Conservation (phyloP, 768 basidiomycete species). For the Tricholoma hemisulphureum region DNA sequence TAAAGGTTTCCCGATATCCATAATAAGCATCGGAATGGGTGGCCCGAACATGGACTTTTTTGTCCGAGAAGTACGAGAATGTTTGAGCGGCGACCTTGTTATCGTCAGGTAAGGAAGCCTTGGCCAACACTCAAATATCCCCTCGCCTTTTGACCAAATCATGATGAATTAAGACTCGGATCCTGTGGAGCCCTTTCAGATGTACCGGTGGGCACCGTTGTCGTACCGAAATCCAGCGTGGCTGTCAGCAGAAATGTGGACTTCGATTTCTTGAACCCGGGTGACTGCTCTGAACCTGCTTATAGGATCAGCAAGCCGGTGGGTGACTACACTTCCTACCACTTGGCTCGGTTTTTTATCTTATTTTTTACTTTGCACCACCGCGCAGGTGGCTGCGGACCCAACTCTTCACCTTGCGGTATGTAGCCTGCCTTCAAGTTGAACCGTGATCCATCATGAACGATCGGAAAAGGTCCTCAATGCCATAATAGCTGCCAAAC, state of each 20-base stretch:
- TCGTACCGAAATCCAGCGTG: constrained; percentile 67
- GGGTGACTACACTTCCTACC: constrained; percentile 18
- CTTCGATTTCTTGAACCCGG: constrained; percentile 61
- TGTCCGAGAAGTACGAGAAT: constrained; percentile 76
- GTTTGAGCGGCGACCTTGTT: constrained; percentile 59
- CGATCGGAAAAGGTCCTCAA: constrained; percentile 41
- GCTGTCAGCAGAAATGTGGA: constrained; percentile 73
- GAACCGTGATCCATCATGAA: constrained; percentile 2
- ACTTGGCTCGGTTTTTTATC: constrained; percentile 4
- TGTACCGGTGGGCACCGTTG: constrained; percentile 73
- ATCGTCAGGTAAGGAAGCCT: constrained; percentile 44
- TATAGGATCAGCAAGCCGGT: constrained; percentile 73
- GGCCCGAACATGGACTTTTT: constrained; percentile 83
- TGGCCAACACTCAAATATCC: not conserved
- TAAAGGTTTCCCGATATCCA: constrained; percentile 60
- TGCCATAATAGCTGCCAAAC: constrained; percentile 45
- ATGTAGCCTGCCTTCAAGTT: no score
- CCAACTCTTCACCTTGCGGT: constrained; percentile 49
- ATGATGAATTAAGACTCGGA: constrained; percentile 62
- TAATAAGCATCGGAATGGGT: constrained; percentile 85
- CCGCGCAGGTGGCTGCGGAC: constrained; percentile 58
- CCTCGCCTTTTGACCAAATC: constrained; percentile 8
- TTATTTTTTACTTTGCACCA: no score
- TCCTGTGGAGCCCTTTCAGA: constrained; percentile 74
- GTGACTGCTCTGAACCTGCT: constrained; percentile 41